A percentile compares a stretch with the other conserved stretches of the same genome.
phyloP scores from a whole-genome alignment of 148 eudicot genomes.

The Fallopia convolvulus region DNA sequence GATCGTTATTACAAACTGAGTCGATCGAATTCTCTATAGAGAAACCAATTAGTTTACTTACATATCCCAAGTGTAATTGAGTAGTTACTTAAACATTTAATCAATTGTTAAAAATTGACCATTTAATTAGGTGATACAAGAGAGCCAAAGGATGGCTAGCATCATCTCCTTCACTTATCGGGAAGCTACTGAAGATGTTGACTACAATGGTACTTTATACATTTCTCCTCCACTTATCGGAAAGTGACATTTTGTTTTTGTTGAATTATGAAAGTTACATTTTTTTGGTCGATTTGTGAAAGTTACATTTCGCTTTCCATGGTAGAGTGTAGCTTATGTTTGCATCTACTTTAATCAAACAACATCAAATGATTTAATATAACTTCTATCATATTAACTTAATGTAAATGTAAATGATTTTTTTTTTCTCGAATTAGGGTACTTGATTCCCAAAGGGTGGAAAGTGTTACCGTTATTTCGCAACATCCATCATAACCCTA shows the following conservation, averaged over 20 bases:
- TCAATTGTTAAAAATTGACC: no score
- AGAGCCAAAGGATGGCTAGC: slow-evolving; percentile 89
- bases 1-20: no score
- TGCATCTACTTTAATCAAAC: no score
- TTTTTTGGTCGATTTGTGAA: no score
- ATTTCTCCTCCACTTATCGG: background rate
- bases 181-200: slow-evolving; percentile 77
- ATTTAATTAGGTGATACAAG: slow-evolving; percentile 71
- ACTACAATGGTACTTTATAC: slow-evolving; percentile 51
- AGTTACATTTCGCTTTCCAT: no score
- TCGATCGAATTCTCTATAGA: no score
- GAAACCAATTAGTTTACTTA: no score
- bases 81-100: no score
- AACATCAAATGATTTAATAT: background rate
- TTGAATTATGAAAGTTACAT: no score
- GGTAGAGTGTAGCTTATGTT: no score
- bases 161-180: slow-evolving; percentile 77
- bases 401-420: background rate
- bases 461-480: slow-evolving; percentile 80
- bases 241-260: background rate
- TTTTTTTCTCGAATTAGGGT: slow-evolving; percentile 32
- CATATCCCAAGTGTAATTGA: no score
- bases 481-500: slow-evolving; percentile 78
- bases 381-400: background rate
- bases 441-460: slow-evolving; percentile 35